These are phyloP conservation scores for Taxillus chinensis DNA, from an alignment of 164 flowering plant species.

Conservation along the genomic window DNA sequence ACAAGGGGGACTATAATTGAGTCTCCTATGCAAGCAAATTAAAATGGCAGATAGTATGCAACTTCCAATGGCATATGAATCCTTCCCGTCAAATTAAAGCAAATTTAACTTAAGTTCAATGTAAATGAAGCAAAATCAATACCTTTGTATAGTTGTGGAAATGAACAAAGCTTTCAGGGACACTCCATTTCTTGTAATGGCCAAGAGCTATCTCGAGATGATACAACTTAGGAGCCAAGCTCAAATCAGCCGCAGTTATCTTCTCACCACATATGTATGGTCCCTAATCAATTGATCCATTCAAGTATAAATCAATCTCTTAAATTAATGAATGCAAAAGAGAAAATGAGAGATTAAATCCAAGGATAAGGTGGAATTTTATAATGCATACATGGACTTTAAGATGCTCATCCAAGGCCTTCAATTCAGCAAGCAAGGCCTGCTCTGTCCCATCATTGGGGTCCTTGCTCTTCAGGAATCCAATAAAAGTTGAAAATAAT, in stretches of 20 bases:
- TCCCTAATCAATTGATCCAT: constrained; percentile 32
- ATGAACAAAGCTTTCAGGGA: constrained; percentile 51
- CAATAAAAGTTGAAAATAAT: constrained; percentile 52
- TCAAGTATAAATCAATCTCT: neutral
- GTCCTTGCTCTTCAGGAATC: constrained; percentile 84
- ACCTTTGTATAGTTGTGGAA: constrained; percentile 54
- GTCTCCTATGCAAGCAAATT: no score
- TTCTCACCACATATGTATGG: constrained; percentile 75
- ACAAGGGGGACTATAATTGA: no score
- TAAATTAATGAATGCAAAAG: neutral
- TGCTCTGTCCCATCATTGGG: constrained; percentile 77
- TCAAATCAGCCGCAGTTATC: constrained; percentile 72
- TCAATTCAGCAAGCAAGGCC: constrained; percentile 60
- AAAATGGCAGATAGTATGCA: no score
- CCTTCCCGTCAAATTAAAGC: no score
- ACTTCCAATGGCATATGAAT: no score
- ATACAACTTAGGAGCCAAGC: constrained; percentile 82
- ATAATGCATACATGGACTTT: constrained; percentile 46
- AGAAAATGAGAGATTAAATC: neutral
- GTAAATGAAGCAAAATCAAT: constrained; percentile 2
- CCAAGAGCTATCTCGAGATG: constrained; percentile 76
- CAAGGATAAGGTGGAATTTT: neutral
- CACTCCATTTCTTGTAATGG: constrained; percentile 70
- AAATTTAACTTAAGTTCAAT: neutral
- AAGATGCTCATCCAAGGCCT: constrained; percentile 82